Conservation (phyloP, 2,329 filamentous ascomycete genomes). For the Arachnomyces sp. region DNA sequence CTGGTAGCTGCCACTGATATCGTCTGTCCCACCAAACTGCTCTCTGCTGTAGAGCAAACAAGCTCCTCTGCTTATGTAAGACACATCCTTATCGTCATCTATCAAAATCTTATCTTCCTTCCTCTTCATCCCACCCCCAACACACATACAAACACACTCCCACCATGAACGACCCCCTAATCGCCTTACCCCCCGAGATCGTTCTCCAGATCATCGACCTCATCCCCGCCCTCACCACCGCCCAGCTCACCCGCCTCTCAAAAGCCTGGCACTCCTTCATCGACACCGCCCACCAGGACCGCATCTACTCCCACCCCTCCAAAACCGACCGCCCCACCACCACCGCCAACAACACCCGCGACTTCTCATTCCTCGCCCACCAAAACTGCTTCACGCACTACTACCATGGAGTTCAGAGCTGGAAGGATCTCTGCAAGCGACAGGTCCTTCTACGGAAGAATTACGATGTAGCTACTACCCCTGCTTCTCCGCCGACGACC, state of each 20-base stretch:
- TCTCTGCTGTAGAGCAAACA: too few relatives aligned
- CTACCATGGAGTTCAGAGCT: constrained; percentile 20
- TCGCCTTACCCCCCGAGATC: constrained; percentile 32
- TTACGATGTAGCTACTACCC: constrained; percentile 29
- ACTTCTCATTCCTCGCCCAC: constrained; percentile 24
- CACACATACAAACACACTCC: neutral
- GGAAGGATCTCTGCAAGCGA: constrained; percentile 40
- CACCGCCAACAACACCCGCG: constrained; percentile 15
- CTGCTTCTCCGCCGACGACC: constrained; percentile 22
- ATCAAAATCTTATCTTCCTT: too few relatives aligned
- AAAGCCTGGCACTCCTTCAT: constrained; percentile 37
- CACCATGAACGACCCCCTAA: constrained; percentile 20
- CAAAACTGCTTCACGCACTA: constrained; percentile 28
- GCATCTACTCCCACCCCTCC: constrained; percentile 30
- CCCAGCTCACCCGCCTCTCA: constrained; percentile 27
- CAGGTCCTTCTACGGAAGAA: constrained; percentile 33
- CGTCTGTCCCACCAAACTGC: too few relatives aligned
- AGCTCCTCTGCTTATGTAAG: too few relatives aligned
- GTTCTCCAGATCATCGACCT: constrained; percentile 36
- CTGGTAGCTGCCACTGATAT: too few relatives aligned
- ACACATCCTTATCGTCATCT: too few relatives aligned
- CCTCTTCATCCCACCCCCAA: too few relatives aligned
- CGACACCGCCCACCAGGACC: constrained; percentile 35
- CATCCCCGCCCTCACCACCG: constrained; percentile 26
- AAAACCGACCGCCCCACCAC: constrained; percentile 23